Percentiles rank a stretch among this genome's conserved stretches.
Evolutionary conservation across 306 rosid species (phyloP).

Genomic region (Hippophae rhamnoides): DNA sequence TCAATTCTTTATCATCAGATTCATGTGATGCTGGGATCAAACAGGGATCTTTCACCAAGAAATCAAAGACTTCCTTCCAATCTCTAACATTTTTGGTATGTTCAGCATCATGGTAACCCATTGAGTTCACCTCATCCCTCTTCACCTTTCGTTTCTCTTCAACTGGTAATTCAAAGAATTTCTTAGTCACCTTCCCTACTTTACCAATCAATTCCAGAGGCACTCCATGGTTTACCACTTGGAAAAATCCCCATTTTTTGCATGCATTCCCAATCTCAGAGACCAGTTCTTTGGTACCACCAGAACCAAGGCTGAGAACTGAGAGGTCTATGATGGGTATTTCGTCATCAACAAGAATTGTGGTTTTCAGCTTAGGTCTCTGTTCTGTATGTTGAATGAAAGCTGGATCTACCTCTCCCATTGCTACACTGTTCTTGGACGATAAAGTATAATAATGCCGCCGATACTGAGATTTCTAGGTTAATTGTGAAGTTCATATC

Average conservation of each 20-base stretch:
- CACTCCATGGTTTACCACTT: constrained; percentile 64
- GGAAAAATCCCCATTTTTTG: constrained; percentile 77
- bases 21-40: constrained; percentile 40
- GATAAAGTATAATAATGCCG: background rate
- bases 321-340: constrained; percentile 60
- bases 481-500: background rate
- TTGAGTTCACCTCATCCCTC: constrained; percentile 39
- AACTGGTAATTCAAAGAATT: constrained; percentile 28
- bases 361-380: constrained; percentile 31
- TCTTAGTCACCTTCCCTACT: constrained; percentile 32
- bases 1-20: constrained; percentile 28
- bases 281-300: constrained; percentile 11
- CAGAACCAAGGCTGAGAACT: constrained; percentile 2
- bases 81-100: constrained; percentile 73
- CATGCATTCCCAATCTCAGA: constrained; percentile 52
- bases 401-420: constrained; percentile 53
- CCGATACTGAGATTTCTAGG: background rate
- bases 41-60: constrained; percentile 43
- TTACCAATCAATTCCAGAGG: constrained; percentile 27
- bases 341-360: constrained; percentile 16
- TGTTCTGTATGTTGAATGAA: constrained; percentile 47
- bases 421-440: constrained; percentile 9
- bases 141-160: constrained; percentile 52
- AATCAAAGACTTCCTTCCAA: constrained; percentile 88
- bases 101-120: constrained; percentile 71